A percentile compares a stretch with the other conserved stretches of the same genome.
These are phyloP conservation scores for Pascua sp. DNA, from an alignment of 1,284 basidiomycete genomes.

Conservation along the genomic window DNA sequence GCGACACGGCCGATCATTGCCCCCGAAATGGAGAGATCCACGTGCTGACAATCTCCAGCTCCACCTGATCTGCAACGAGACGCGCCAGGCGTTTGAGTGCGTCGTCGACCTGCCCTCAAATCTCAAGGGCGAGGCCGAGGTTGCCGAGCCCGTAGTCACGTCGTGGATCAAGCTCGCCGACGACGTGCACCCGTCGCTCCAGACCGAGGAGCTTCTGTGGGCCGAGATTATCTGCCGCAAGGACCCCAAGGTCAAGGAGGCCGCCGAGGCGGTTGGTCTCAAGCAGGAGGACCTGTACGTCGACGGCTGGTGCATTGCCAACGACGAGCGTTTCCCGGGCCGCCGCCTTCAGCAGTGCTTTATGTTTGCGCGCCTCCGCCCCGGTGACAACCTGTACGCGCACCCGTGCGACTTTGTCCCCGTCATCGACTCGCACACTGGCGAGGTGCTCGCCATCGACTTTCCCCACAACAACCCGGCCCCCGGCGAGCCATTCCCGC, in stretches of 20 bases:
- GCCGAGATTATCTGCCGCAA: slow-evolving; percentile 50
- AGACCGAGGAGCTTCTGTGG: slow-evolving; percentile 52
- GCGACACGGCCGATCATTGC: no score
- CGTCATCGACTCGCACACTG: slow-evolving; percentile 41
- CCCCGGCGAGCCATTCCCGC: slow-evolving; percentile 18
- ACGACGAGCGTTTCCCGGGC: slow-evolving; percentile 51
- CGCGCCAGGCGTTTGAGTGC: slow-evolving; percentile 45
- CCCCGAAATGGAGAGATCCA: neutral
- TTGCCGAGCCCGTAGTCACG: slow-evolving; percentile 31
- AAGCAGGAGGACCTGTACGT: slow-evolving; percentile 45
- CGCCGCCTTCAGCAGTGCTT: slow-evolving; percentile 50
- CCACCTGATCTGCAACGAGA: slow-evolving; percentile 46
- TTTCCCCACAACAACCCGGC: slow-evolving; percentile 34
- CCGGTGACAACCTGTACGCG: slow-evolving; percentile 49
- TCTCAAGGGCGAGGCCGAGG: slow-evolving; percentile 16
- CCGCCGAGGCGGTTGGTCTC: slow-evolving; percentile 50
- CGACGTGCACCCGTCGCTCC: slow-evolving; percentile 51
- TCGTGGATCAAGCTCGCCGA: slow-evolving; percentile 43
- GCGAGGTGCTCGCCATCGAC: slow-evolving; percentile 50
- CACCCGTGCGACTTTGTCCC: slow-evolving; percentile 52
- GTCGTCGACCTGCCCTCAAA: slow-evolving; percentile 47
- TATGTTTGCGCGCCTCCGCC: slow-evolving; percentile 48
- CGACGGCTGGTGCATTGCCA: slow-evolving; percentile 53
- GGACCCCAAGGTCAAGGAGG: slow-evolving; percentile 45
- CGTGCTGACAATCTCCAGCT: slow-evolving; percentile 28